Evolutionary conservation across 176 grass and related monocot species (phyloP).

Genomic region (Hordeum vulgare): DNA sequence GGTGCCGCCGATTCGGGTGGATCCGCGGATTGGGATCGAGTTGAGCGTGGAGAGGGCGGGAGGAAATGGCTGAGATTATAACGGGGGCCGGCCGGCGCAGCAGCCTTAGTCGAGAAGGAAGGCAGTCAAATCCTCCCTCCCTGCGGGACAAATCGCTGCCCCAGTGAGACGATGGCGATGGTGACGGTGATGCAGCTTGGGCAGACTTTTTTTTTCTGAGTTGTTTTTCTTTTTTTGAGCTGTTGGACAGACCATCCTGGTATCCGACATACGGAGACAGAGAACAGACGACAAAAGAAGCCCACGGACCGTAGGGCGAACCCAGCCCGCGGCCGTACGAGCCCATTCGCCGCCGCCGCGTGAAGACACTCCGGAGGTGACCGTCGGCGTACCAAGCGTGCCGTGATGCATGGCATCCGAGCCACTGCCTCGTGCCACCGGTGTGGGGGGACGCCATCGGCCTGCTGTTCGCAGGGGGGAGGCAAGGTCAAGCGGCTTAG

Average conservation of each 20-base stretch:
- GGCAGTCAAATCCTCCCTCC: not conserved
- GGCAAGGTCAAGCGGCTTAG: too few species aligned
- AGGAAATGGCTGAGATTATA: not conserved
- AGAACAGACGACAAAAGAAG: too few species aligned
- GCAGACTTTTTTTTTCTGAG: too few species aligned
- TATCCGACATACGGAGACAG: too few species aligned
- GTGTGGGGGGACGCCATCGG: too few species aligned
- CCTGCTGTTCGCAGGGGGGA: too few species aligned
- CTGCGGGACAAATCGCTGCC: too few species aligned
- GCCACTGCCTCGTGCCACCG: not conserved
- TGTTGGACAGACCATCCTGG: not conserved
- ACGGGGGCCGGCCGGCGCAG: not conserved
- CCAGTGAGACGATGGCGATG: not conserved
- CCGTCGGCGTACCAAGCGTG: not conserved
- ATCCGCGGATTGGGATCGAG: not conserved
- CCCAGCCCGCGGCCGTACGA: too few species aligned
- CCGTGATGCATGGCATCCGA: not conserved
- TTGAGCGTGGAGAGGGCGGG: not conserved
- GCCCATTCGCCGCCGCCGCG: too few species aligned
- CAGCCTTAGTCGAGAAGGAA: constrained; percentile 5
- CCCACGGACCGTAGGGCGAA: not conserved
- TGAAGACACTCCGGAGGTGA: not conserved
- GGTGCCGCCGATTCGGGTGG: not conserved
- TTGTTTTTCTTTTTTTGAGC: too few species aligned
- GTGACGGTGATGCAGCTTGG: not conserved